Evolutionary conservation across 495 filamentous ascomycete species (phyloP), one percentile per base, ranked within the genome.

Genomic region (Xylaria bambusicola): DNA sequence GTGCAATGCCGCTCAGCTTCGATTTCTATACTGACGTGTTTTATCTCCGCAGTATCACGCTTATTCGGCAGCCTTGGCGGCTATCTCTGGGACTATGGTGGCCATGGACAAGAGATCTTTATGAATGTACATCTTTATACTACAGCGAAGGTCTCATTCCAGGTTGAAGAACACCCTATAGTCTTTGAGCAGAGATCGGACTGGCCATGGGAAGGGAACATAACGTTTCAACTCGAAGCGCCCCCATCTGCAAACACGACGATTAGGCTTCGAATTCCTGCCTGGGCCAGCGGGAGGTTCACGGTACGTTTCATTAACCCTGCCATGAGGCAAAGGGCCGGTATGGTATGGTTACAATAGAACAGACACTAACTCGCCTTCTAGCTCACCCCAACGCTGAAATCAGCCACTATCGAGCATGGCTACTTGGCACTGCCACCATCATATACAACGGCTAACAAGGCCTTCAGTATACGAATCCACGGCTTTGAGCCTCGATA

Each of bases 151-250:
- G 60, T 84, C 10, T 54, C 59, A 21, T 70, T 83, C 50, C 53
- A 67, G 31, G 66, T 76, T 27, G 69, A 65, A n/a, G 67, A 66
- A 5, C 62, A 73, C 6, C 61, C 64, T 3, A 64, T 82, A 15
- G 59, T 64, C 15, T 60, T 86, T 3, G 69, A 72, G 26, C 81
- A 84, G 62, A 73, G 71, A 57, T 79, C 74, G 2, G 71, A 82
- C 59, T 85, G 81, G 81, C 82, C 82, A 15, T 83, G 79, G 80
- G 71, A 79, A 48, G 80, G 82, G 8, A 75, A 78, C 18, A 67
- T 84, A 2, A 51, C 71, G 18, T 82, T 86, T 58, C 52, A 66
- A 31, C 47, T 73, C 1, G 69, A 67, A 29, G 69, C 68, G 40
- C 57, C 70, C 13, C 45, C 70, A 18, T 64, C 71, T n/a, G 57